Conservation (phyloP, 2,329 filamentous ascomycete genomes). For the Penicillium sp. region DNA sequence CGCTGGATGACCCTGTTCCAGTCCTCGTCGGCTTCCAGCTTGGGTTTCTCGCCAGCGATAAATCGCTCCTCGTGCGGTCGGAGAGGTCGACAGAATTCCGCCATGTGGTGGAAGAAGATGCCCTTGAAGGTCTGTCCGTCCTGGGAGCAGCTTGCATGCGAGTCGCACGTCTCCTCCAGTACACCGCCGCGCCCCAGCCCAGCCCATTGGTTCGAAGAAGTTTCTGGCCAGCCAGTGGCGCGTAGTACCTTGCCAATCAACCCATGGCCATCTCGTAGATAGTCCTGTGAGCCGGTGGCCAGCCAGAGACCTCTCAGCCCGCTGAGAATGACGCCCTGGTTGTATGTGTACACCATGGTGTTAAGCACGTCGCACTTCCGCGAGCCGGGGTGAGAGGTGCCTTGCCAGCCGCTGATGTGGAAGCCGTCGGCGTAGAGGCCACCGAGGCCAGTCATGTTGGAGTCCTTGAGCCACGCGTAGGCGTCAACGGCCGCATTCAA, state of each 20-base stretch:
- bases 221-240: conserved; percentile 69
- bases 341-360: conserved; percentile 92
- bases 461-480: conserved; percentile 74
- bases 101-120: conserved; percentile 88
- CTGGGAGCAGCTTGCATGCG: conserved; percentile 70
- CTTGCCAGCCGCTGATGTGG: conserved; percentile 67
- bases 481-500: conserved; percentile 70
- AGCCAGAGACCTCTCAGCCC: conserved; percentile 78
- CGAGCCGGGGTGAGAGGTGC: conserved; percentile 60
- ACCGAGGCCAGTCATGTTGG: conserved; percentile 73
- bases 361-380: conserved; percentile 75
- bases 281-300: conserved; percentile 67
- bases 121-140: conserved; percentile 89
- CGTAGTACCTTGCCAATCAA: conserved; percentile 70
- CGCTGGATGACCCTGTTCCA: conserved; percentile 44
- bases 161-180: conserved; percentile 81
- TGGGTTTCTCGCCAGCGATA: conserved; percentile 34
- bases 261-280: conserved; percentile 74
- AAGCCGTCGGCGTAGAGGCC: conserved; percentile 86
- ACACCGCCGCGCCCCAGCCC: conserved; percentile 77
- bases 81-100: conserved; percentile 70
- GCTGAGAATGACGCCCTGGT: conserved; percentile 85
- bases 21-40: conserved; percentile 37
- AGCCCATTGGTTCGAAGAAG: conserved; percentile 56
- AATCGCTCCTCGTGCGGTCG: conserved; percentile 48